Evolutionary conservation across 805 yeast species (phyloP), one percentile per base, ranked within the genome.

Genomic region (Wickerhamiella vanderwaltii): DNA sequence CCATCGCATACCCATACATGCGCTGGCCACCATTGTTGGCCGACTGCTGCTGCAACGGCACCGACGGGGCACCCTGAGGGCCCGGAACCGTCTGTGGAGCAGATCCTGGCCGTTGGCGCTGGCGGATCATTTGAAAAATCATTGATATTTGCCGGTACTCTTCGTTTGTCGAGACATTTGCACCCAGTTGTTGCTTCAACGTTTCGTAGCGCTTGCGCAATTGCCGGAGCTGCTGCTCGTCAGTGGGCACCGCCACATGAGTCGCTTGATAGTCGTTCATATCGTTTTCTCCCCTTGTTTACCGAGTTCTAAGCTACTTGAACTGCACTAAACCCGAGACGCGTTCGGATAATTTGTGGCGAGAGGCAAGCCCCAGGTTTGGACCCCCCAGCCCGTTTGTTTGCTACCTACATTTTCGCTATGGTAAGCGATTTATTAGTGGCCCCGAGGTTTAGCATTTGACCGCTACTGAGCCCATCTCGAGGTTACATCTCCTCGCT

Each of bases 161-260:
- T 29, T 54, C 59, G 44, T 47, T 50, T 30, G 50, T 54, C 13
- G 35, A n/a, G 16, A 44, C 57, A 13, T 46, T 48, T 43, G 50
- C 46, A 36, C 58, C 59, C 43, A 44, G 50, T 46, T 49, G 51
- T 33, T 40, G 26, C 37, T 50, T 49, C 37, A 51, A 49, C 41
- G 46, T 45, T 40, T 46, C 52, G 54, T 52, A 49, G 38, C 56
- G 55, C 36, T 46, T 44, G 51, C 46, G 46, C 58, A 56, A 34
- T 47, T 57, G 46, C 52, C 52, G 48, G 51, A 55, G 37, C 32
- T 64, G 40, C 42, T 43, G 51, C 28, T 47, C 45, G 35, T 32
- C 25, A 9, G 29, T 30, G 13, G 45, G 45, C 39, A 43, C 16
- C 20, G 33, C 29, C 23, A 35, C 20, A 6, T 31, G 44, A 12